A percentile compares a stretch with the other conserved stretches of the same genome.
These are phyloP conservation scores for Ophiostoma sp. DNA, from an alignment of 2,329 filamentous ascomycete genomes.

Conservation along the genomic window DNA sequence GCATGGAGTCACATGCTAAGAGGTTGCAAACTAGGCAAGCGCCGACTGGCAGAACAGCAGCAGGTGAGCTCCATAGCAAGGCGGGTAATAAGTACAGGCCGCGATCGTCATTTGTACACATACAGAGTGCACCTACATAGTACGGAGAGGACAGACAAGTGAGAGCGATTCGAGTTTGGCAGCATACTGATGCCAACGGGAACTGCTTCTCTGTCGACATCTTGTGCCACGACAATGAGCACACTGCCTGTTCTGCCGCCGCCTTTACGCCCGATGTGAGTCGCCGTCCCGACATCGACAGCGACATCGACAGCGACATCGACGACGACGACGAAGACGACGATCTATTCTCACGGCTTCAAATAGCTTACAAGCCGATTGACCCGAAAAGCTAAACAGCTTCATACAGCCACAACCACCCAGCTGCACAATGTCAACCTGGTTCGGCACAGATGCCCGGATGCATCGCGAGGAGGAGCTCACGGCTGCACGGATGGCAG, in stretches of 20 bases:
- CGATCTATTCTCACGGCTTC: background rate
- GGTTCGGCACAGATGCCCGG: constrained; percentile 20
- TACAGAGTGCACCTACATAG: background rate
- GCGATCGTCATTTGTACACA: constrained; percentile 1
- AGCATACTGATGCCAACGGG: background rate
- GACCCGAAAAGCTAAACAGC: background rate
- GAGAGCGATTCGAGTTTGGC: background rate
- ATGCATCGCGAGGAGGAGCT: constrained; percentile 19
- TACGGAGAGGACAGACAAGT: background rate
- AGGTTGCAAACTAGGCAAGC: background rate
- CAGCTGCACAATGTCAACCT: constrained; percentile 18
- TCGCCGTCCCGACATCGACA: background rate
- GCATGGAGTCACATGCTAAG: constrained; percentile 9
- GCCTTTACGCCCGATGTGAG: constrained; percentile 6
- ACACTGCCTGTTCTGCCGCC: background rate
- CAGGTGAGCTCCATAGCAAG: background rate
- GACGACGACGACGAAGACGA: background rate
- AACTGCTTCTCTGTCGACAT: background rate
- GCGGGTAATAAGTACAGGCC: background rate
- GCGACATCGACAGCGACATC: background rate
- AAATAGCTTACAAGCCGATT: background rate
- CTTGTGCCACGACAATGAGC: background rate
- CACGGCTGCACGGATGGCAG: constrained; percentile 17
- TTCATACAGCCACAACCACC: background rate
- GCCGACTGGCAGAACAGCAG: background rate